Conservation (phyloP, 257 asterid species). For the Scutellaria minor region DNA sequence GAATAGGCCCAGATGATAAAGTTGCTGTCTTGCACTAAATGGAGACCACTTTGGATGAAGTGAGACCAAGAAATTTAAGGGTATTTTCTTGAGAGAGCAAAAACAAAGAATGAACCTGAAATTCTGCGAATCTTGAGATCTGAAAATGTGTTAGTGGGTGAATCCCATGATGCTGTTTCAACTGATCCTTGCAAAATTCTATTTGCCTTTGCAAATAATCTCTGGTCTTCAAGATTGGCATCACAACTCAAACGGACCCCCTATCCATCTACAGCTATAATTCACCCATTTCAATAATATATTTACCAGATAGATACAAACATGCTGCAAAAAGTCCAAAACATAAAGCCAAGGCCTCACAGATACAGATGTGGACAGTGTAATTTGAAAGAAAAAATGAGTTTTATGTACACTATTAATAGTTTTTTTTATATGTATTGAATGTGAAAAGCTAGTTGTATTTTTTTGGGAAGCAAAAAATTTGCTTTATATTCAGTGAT, state of each 20-base stretch:
- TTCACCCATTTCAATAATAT: slow-evolving; percentile 38
- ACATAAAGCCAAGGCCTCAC: slow-evolving; percentile 67
- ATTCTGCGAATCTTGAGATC: slow-evolving; percentile 70
- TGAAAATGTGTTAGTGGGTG: slow-evolving; percentile 51
- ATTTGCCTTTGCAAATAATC: slow-evolving; percentile 34
- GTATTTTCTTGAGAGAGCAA: slow-evolving; percentile 49
- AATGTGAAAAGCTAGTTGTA: slow-evolving; percentile 39
- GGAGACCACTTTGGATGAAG: slow-evolving; percentile 35
- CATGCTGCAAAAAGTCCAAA: slow-evolving; percentile 62
- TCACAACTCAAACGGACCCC: slow-evolving; percentile 27
- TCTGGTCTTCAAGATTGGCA: slow-evolving; percentile 35
- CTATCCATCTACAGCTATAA: slow-evolving; percentile 35
- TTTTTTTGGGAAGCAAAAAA: slow-evolving; percentile 44
- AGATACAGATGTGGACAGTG: slow-evolving; percentile 64
- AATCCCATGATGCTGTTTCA: slow-evolving; percentile 44
- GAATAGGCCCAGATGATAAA: slow-evolving; percentile 47
- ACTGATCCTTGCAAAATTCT: slow-evolving; percentile 59
- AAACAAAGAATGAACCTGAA: slow-evolving; percentile 49
- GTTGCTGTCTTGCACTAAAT: slow-evolving; percentile 34
- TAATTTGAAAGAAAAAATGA: slow-evolving; percentile 22
- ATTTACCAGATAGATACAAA: slow-evolving; percentile 61
- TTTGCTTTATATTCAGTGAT: slow-evolving; percentile 51
- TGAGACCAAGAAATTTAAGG: slow-evolving; percentile 38
- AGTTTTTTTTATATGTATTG: slow-evolving; percentile 2
- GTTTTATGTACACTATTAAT: slow-evolving; percentile 7